Evolutionary conservation across 1,284 basidiomycete species (phyloP).

Genomic region (Baeospora myosura): DNA sequence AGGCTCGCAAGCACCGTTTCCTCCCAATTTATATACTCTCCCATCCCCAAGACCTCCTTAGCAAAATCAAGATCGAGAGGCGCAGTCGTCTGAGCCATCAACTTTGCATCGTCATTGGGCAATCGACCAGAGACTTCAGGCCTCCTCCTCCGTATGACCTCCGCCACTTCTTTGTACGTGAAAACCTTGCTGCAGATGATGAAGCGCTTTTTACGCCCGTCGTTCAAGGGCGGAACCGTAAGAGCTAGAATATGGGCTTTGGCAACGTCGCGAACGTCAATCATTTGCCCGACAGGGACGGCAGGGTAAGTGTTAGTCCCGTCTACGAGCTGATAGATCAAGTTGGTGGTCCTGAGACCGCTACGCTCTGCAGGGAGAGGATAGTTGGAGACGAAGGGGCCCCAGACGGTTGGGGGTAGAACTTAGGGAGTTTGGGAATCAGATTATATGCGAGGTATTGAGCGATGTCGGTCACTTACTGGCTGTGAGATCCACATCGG

Average conservation of each 20-base stretch:
- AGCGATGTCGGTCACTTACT: slow-evolving; percentile 13
- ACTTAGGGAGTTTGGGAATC: slow-evolving; percentile 16
- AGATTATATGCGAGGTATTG: background rate
- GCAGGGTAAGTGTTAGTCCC: slow-evolving; percentile 16
- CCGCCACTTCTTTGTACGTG: no score
- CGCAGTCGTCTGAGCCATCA: no score
- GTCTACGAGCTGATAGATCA: slow-evolving; percentile 21
- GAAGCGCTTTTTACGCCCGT: no score
- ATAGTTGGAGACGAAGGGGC: slow-evolving; percentile 23
- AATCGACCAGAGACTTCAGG: no score
- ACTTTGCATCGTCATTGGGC: no score
- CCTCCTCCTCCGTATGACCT: no score
- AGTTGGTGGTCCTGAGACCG: slow-evolving; percentile 22
- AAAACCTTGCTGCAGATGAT: no score
- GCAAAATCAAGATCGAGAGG: no score
- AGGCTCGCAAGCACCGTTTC: no score
- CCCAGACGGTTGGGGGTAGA: slow-evolving; percentile 25
- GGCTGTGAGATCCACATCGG: slow-evolving; percentile 18
- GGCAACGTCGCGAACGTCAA: slow-evolving; percentile 34
- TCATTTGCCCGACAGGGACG: slow-evolving; percentile 18
- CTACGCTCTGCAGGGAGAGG: slow-evolving; percentile 16
- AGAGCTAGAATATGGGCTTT: slow-evolving; percentile 28
- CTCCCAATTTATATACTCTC: no score
- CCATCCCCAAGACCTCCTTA: no score
- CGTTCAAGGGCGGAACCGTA: slow-evolving; percentile 13